phyloP scores from a whole-genome alignment of 2,329 filamentous ascomycete species.

The Cercospora berteroae region DNA sequence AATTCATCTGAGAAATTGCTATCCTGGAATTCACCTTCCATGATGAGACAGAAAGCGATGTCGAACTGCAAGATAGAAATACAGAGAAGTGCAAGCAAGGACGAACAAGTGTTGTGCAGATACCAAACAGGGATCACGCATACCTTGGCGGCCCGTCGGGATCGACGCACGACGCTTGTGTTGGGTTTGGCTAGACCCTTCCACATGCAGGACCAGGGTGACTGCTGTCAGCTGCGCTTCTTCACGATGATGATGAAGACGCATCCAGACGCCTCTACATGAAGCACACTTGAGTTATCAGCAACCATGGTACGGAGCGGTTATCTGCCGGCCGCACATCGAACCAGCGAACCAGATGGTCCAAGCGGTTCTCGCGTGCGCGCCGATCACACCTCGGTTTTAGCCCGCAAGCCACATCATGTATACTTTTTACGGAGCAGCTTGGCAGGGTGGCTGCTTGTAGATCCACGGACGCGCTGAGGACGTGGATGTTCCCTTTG shows the following conservation, averaged over 20 bases:
- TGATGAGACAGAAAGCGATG: background rate
- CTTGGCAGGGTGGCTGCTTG: slow-evolving; percentile 8
- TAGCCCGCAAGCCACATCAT: slow-evolving; percentile 10
- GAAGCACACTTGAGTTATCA: background rate
- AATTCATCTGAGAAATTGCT: background rate
- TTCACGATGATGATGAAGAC: background rate
- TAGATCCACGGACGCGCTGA: background rate
- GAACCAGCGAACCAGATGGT: background rate
- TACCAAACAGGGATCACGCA: background rate
- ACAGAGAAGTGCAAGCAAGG: background rate
- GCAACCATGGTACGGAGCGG: background rate
- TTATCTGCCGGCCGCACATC: background rate
- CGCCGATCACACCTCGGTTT: slow-evolving; percentile 1
- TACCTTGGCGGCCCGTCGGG: background rate
- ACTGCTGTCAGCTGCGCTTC: background rate
- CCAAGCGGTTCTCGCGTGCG: background rate
- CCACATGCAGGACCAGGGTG: background rate
- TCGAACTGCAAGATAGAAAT: background rate
- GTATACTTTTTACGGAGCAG: slow-evolving; percentile 3
- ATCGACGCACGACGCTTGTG: background rate
- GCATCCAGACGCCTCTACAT: background rate
- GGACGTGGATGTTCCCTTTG: background rate
- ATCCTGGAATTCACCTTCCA: background rate
- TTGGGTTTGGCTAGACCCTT: background rate
- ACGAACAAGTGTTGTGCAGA: background rate